These are phyloP conservation scores for Sporothrix protearum DNA, from an alignment of 2,329 filamentous ascomycete genomes.

Conservation along the genomic window DNA sequence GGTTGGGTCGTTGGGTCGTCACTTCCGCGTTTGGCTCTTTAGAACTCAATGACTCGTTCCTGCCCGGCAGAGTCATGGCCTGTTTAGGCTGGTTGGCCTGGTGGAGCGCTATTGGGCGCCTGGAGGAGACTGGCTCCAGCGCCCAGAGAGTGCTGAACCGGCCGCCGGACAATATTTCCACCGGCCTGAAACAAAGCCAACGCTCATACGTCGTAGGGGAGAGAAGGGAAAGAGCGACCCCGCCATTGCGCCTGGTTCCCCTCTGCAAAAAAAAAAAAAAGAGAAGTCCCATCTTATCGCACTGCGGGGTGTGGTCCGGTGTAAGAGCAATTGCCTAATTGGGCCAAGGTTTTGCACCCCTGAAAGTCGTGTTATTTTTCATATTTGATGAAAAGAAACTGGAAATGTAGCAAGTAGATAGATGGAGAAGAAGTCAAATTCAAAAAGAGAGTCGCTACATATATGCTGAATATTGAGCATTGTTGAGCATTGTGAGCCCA, in stretches of 20 bases:
- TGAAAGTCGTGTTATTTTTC: not conserved
- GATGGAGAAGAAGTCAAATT: not conserved
- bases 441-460: not conserved
- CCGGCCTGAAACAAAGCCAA: slow-evolving; percentile 10
- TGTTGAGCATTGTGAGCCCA: not conserved
- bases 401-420: not conserved
- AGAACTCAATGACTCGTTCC: slow-evolving; percentile 11
- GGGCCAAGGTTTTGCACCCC: not conserved
- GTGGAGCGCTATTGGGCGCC: not conserved
- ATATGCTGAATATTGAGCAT: not conserved
- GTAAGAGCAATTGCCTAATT: slow-evolving; percentile 20
- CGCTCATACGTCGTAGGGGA: not conserved
- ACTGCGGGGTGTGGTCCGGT: slow-evolving; percentile 3
- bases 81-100: not conserved
- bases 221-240: not conserved
- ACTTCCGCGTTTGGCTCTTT: not conserved
- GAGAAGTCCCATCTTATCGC: not conserved
- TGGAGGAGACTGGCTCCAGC: not conserved
- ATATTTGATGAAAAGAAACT: not conserved
- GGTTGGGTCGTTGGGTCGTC: slow-evolving; percentile 1
- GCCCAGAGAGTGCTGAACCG: not conserved
- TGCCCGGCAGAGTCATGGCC: not conserved
- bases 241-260: not conserved
- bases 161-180: slow-evolving; percentile 22
- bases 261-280: not conserved